These are phyloP conservation scores for Neurospora discreta DNA, from an alignment of 495 filamentous ascomycete genomes.

Conservation along the genomic window DNA sequence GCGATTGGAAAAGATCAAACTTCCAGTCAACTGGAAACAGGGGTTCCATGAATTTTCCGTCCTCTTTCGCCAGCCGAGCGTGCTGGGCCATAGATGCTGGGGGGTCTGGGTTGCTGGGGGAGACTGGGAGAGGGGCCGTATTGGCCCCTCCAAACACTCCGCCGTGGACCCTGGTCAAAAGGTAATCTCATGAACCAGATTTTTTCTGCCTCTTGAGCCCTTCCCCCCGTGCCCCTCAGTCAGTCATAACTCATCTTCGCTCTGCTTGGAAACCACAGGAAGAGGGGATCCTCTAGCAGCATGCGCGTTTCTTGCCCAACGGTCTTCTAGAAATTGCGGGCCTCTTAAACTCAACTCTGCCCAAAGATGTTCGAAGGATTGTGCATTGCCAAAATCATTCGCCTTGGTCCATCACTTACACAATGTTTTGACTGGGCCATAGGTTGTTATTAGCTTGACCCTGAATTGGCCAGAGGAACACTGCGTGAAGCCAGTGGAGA, in stretches of 20 bases:
- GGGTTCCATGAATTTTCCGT: constrained; percentile 17
- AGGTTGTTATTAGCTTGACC: constrained; percentile 11
- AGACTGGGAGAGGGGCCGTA: neutral
- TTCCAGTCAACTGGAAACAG: neutral
- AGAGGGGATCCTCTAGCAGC: constrained; percentile 15
- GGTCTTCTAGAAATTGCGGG: constrained; percentile 38
- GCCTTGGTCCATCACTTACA: constrained; percentile 20
- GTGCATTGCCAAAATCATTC: constrained; percentile 31
- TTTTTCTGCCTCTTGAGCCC: constrained; percentile 13
- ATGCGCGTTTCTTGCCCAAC: constrained; percentile 34
- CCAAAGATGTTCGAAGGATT: constrained; percentile 32
- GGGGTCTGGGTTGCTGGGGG: constrained; percentile 1
- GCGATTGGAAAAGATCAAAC: neutral
- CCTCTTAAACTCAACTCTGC: constrained; percentile 3
- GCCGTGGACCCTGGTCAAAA: constrained; percentile 18
- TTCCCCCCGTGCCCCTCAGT: constrained; percentile 21
- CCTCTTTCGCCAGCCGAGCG: constrained; percentile 35
- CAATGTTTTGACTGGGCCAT: constrained; percentile 12
- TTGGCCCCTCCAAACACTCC: constrained; percentile 7
- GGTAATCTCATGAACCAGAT: constrained; percentile 28
- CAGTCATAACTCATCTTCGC: neutral
- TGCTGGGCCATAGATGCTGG: constrained; percentile 24
- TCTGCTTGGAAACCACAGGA: neutral
- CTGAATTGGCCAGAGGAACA: constrained; percentile 18
- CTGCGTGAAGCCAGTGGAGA: neutral